Base-by-base conservation (phyloP, 768 basidiomycete genomes). In the Suillus paluster region DNA sequence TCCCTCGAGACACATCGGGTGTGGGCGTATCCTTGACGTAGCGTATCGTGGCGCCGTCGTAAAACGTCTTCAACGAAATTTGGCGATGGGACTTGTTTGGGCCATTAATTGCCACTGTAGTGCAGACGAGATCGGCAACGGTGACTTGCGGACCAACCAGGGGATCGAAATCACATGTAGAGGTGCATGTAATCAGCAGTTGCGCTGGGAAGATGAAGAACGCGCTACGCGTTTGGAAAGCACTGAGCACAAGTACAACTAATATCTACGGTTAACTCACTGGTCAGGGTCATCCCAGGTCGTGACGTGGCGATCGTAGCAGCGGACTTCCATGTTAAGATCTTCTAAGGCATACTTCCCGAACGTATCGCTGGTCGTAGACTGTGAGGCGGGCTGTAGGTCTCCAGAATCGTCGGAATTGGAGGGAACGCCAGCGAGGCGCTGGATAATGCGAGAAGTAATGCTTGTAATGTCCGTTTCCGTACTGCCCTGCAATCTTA, bases 261-360 rank as follows among this genome's bases (percentile, higher is more conserved):
- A 14, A n/a, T 15, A 34, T 12, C 30, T 1, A 39, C n/a, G 30
- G 21, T 44, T 19, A 2, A 72, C 71, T 41, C 30, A 73, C 72
- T 48, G 57, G 33, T 10, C 30, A 5, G 59, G 54, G 21, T 63
- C 67, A 11, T 72, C 72, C 72, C 72, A 73, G 57, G 71, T 61
- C 3, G 68, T 72, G 34, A 70, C 21, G 15, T 72, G 53, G 4
- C 45, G 52, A 33, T 66, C 59, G n/a, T 57, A 59, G 2, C 66
- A 41, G 4, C 50, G 54, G n/a, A 68, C 68, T 21, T 42, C 3
- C 5, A 73, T 59, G n/a, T 45, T 58, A 5, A 74, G 25, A 14
- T 70, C 67, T 11, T 64, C 46, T 25, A 54, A 23, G 8, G 45
- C 46, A 44, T 44, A 44, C 42, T 44, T 7, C 42, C n/a, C 8